phyloP scores from a whole-genome alignment of 495 filamentous ascomycete genomes.

The Podospora didyma region DNA sequence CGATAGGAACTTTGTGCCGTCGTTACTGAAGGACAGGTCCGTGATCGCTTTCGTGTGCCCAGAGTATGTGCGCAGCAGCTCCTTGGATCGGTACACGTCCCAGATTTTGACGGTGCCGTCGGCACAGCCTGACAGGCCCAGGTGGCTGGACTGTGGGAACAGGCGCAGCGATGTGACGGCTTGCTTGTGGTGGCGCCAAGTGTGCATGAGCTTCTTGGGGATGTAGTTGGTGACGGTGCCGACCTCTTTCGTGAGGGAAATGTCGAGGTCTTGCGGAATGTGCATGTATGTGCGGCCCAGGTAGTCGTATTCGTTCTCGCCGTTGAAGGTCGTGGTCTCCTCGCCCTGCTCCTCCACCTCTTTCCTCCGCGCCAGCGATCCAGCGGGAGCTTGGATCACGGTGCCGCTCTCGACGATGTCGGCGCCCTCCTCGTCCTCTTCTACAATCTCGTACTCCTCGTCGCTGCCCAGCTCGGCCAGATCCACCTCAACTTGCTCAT shows the following conservation, averaged over 20 bases:
- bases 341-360: slow-evolving; percentile 55
- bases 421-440: slow-evolving; percentile 47
- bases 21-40: slow-evolving; percentile 80
- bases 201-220: slow-evolving; percentile 89
- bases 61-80: slow-evolving; percentile 82
- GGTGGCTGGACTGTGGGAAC: slow-evolving; percentile 80
- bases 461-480: slow-evolving; percentile 66
- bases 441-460: slow-evolving; percentile 75
- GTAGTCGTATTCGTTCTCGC: slow-evolving; percentile 79
- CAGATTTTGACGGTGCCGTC: slow-evolving; percentile 91
- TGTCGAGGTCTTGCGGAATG: slow-evolving; percentile 89
- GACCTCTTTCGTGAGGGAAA: slow-evolving; percentile 77
- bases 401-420: slow-evolving; percentile 53
- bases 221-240: slow-evolving; percentile 82
- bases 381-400: slow-evolving; percentile 47
- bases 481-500: slow-evolving; percentile 55
- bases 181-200: slow-evolving; percentile 82
- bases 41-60: slow-evolving; percentile 89
- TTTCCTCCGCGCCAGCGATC: slow-evolving; percentile 53
- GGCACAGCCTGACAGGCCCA: slow-evolving; percentile 79
- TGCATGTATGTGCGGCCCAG: slow-evolving; percentile 92
- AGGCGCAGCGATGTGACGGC: slow-evolving; percentile 83
- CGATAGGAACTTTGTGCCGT: slow-evolving; percentile 85
- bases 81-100: slow-evolving; percentile 85
- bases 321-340: slow-evolving; percentile 88